A percentile compares a stretch with the other conserved stretches of the same genome.
phyloP scores from a whole-genome alignment of 257 asterid genomes.

The Rubia yunnanensis region DNA sequence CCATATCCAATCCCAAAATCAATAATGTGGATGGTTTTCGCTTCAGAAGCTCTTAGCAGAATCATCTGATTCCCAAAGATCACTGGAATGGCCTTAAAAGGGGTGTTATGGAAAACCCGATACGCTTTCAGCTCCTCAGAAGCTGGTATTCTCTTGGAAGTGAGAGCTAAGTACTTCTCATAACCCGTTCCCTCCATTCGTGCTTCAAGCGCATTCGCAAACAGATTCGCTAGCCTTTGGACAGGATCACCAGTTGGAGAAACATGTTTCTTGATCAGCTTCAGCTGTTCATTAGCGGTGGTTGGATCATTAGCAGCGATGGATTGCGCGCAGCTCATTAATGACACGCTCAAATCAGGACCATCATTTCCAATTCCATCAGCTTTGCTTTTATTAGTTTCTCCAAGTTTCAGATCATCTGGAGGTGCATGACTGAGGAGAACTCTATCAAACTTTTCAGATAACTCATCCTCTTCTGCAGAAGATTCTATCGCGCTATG shows the following conservation, averaged over 20 bases:
- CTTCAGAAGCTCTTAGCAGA: slow-evolving; percentile 4
- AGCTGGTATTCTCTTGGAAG: slow-evolving; percentile 5
- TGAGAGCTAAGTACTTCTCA: background rate
- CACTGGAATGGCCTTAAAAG: slow-evolving; percentile 1
- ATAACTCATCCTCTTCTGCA: slow-evolving; percentile 57
- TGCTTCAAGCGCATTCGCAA: slow-evolving; percentile 15
- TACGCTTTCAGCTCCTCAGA: slow-evolving; percentile 9
- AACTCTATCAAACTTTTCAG: slow-evolving; percentile 62
- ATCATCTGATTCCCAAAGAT: slow-evolving; percentile 15
- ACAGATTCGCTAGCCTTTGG: slow-evolving; percentile 12
- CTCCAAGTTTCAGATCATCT: slow-evolving; percentile 11
- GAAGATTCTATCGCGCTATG: slow-evolving; percentile 39
- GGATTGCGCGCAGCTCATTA: slow-evolving; percentile 14
- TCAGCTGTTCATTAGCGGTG: slow-evolving; percentile 10
- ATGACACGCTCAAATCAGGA: slow-evolving; percentile 2
- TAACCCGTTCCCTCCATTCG: slow-evolving; percentile 15
- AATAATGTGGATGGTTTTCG: slow-evolving; percentile 10
- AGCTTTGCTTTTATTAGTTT: background rate
- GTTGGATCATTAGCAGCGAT: slow-evolving; percentile 3
- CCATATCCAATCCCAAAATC: slow-evolving; percentile 20
- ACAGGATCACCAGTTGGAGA: slow-evolving; percentile 11
- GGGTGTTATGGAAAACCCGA: slow-evolving; percentile 8
- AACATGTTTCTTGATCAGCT: slow-evolving; percentile 11
- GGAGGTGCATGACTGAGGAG: slow-evolving; percentile 40
- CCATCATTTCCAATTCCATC: background rate